Evolutionary conservation across 2,329 filamentous ascomycete species (phyloP).

Genomic region (Colletotrichum sp.): DNA sequence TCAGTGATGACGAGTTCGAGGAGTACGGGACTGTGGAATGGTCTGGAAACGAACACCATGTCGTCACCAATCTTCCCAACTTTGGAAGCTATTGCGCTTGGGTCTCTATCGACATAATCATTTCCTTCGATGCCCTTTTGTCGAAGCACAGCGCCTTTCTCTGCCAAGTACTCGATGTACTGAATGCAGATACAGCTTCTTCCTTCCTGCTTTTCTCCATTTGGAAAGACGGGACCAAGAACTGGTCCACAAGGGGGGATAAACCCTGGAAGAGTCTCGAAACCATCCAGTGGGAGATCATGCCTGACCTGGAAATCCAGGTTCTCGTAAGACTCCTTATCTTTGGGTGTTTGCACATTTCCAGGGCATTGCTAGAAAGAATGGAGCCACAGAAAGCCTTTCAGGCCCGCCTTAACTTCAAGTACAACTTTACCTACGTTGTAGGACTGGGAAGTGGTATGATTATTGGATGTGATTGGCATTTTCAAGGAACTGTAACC

Average conservation of each 20-base stretch:
- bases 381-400: not conserved
- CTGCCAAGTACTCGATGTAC: fast-evolving
- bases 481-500: not conserved
- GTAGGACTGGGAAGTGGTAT: no score
- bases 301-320: not conserved
- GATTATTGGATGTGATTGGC: no score
- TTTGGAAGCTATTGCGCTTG: not conserved
- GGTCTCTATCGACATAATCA: fast-evolving
- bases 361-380: not conserved
- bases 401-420: fast-evolving
- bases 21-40: no score
- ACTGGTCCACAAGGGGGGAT: no score
- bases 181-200: no score
- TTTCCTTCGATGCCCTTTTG: fast-evolving
- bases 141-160: fast-evolving
- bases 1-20: fast-evolving
- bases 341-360: fast-evolving
- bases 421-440: no score
- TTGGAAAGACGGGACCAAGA: no score
- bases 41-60: no score
- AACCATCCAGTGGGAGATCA: not conserved
- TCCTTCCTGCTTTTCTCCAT: no score
- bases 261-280: no score
- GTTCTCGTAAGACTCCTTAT: fast-evolving
- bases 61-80: no score